Conservation (phyloP, 306 rosid species). For the Clitoria ternatea region DNA sequence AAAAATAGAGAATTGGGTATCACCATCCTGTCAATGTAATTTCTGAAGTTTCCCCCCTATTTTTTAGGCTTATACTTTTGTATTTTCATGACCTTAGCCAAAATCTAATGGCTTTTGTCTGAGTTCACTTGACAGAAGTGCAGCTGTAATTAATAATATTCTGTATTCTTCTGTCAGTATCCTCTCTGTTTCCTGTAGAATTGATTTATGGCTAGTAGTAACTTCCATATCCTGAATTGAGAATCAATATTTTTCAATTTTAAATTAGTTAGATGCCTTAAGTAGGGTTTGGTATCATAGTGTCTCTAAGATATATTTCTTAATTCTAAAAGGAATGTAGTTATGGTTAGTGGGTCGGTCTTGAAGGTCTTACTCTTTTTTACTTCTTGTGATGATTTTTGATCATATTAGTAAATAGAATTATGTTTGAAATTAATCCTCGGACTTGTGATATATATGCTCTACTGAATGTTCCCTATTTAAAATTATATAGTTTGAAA, state of each 20-base stretch:
- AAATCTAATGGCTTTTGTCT: constrained; percentile 10
- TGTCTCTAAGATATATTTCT: background rate
- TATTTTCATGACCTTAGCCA: background rate
- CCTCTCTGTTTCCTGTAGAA: background rate
- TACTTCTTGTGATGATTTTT: background rate
- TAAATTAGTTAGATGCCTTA: background rate
- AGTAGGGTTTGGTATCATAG: background rate
- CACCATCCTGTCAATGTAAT: background rate
- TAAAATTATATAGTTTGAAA: background rate
- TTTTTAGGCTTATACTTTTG: background rate
- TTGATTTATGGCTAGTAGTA: background rate
- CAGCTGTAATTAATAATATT: constrained; percentile 4
- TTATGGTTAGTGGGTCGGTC: background rate
- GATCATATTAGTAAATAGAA: background rate
- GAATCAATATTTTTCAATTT: background rate
- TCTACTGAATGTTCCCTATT: background rate
- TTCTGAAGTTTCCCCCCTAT: background rate
- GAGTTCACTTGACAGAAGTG: background rate
- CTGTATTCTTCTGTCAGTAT: constrained; percentile 10
- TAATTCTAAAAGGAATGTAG: constrained; percentile 1
- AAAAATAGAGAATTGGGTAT: background rate
- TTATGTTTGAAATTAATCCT: background rate
- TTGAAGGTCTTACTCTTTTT: background rate
- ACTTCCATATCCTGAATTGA: constrained; percentile 1
- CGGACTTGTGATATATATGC: background rate